phyloP scores from a whole-genome alignment of 768 basidiomycete species.

The Macrolepiota albuminosa region DNA sequence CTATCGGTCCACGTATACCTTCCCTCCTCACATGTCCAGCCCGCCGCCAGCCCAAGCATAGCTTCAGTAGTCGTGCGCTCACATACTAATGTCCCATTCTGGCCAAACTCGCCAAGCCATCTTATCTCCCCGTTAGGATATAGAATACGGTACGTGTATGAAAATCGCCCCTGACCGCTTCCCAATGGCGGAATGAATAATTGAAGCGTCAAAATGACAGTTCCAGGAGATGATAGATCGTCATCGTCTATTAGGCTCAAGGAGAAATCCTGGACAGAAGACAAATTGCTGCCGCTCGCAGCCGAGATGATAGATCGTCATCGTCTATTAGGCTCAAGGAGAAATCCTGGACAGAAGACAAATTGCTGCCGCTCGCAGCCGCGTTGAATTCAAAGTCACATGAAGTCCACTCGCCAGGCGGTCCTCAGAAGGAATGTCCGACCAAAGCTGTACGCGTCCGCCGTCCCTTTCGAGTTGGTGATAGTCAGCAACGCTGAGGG shows the following conservation, averaged over 20 bases:
- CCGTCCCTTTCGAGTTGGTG: slow-evolving; percentile 23
- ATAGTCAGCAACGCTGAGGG: slow-evolving; percentile 25
- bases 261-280: not conserved
- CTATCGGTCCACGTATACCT: slow-evolving; percentile 1
- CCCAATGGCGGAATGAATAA: slow-evolving; percentile 9
- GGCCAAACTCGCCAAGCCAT: slow-evolving; percentile 43
- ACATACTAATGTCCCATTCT: slow-evolving; percentile 38
- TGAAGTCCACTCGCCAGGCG: slow-evolving; percentile 28
- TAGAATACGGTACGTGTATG: slow-evolving; percentile 46
- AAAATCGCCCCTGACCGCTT: slow-evolving; percentile 17
- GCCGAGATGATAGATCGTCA: not conserved
- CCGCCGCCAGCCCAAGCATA: slow-evolving; percentile 17
- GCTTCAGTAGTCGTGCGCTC: slow-evolving; percentile 15
- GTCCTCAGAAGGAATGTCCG: slow-evolving; percentile 26
- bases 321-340: not conserved
- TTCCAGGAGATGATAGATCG: not conserved
- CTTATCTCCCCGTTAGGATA: slow-evolving; percentile 36
- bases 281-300: not conserved
- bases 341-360: not conserved
- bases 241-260: not conserved
- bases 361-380: not conserved
- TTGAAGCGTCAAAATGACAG: slow-evolving; percentile 11
- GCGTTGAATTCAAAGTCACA: slow-evolving; percentile 24
- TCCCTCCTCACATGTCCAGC: slow-evolving; percentile 15
- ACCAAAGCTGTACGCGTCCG: slow-evolving; percentile 40